Conservation (phyloP, 2,329 filamentous ascomycete species). For the Teratosphaeria gauchensis region DNA sequence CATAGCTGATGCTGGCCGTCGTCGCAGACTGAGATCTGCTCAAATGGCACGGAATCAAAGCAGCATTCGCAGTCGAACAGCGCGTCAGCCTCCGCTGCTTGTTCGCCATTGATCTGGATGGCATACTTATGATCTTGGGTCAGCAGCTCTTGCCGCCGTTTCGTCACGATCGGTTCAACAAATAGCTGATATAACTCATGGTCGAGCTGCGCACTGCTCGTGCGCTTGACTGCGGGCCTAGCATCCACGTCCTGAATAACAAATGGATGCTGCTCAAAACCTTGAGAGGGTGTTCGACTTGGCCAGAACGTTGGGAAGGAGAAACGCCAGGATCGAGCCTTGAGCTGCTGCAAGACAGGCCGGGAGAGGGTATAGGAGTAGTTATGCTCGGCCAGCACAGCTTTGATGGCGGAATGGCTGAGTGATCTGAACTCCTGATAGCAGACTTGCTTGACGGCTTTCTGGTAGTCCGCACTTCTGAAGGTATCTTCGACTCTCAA, state of each 20-base stretch:
- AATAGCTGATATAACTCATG: constrained; percentile 39
- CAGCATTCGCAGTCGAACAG: constrained; percentile 68
- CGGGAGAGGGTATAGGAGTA: constrained; percentile 66
- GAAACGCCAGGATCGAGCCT: constrained; percentile 68
- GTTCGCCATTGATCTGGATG: constrained; percentile 36
- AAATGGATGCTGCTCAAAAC: constrained; percentile 49
- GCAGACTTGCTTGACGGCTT: constrained; percentile 57
- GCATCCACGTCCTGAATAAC: constrained; percentile 51
- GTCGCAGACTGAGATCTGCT: constrained; percentile 65
- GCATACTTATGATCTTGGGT: constrained; percentile 34
- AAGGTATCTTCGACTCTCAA: constrained; percentile 57
- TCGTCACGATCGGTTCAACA: constrained; percentile 33
- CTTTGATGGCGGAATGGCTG: constrained; percentile 63
- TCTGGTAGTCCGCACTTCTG: constrained; percentile 56
- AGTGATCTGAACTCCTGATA: constrained; percentile 69
- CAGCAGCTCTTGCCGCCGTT: constrained; percentile 30
- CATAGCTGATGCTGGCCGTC: constrained; percentile 63
- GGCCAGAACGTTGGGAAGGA: constrained; percentile 62
- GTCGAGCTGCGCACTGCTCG: constrained; percentile 49
- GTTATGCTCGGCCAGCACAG: constrained; percentile 71
- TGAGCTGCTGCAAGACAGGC: constrained; percentile 57
- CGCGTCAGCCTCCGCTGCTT: constrained; percentile 38
- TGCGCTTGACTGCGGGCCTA: constrained; percentile 54
- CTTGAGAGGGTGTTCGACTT: constrained; percentile 48
- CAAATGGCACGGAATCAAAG: constrained; percentile 60